A percentile compares a stretch with the other conserved stretches of the same genome.
These are phyloP conservation scores for Cryptococcus sp. DNA, from an alignment of 1,284 basidiomycete genomes.

Conservation along the genomic window DNA sequence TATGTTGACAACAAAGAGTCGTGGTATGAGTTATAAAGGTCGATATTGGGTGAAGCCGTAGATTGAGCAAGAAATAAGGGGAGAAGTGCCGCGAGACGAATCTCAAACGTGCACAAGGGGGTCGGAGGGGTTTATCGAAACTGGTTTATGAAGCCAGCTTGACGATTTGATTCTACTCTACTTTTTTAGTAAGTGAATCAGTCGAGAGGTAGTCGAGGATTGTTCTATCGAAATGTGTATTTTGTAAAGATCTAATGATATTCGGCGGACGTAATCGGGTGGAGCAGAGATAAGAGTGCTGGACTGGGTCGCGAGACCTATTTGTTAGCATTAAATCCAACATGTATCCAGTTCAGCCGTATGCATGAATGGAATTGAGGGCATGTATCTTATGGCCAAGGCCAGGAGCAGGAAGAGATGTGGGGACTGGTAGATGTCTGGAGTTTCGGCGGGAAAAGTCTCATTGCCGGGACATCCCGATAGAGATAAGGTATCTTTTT, in stretches of 20 bases:
- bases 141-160: conserved; percentile 37
- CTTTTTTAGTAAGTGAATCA: background rate
- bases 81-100: conserved; percentile 45
- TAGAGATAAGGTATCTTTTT: too few species aligned
- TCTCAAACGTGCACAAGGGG: conserved; percentile 49
- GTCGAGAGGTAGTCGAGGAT: conserved; percentile 14
- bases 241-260: conserved; percentile 19
- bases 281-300: conserved; percentile 56
- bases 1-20: conserved; percentile 1
- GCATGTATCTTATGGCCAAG: background rate
- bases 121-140: conserved; percentile 26
- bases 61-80: conserved; percentile 10
- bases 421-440: background rate
- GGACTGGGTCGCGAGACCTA: conserved; percentile 84
- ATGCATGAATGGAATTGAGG: background rate
- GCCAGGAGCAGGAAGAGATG: background rate
- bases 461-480: too few species aligned
- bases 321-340: background rate
- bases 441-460: background rate
- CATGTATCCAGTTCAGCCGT: too few species aligned
- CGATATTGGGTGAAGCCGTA: background rate
- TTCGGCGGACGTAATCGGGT: conserved; percentile 32
- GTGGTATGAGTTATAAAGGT: background rate
- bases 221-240: conserved; percentile 25
- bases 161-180: conserved; percentile 6